phyloP scores from a whole-genome alignment of 345 rosid genomes.

The Eucalyptus marginata region DNA sequence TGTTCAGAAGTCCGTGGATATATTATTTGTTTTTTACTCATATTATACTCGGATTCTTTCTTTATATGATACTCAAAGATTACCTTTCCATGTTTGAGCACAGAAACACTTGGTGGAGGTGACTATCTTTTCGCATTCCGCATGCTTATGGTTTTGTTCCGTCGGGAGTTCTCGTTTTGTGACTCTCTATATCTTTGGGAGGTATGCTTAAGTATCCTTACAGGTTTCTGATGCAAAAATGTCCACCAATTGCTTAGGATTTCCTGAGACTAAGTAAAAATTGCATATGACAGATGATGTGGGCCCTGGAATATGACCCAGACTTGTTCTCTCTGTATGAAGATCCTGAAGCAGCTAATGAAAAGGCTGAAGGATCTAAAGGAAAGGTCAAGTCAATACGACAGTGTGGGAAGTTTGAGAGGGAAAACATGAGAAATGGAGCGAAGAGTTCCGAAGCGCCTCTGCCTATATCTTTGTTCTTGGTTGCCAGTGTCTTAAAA shows the following conservation, averaged over 20 bases:
- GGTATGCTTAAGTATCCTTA: slow-evolving; percentile 25
- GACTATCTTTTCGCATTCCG: slow-evolving; percentile 91
- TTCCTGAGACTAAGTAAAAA: background rate
- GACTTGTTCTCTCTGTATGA: slow-evolving; percentile 60
- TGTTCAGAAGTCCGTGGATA: background rate
- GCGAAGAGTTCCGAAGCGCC: slow-evolving; percentile 44
- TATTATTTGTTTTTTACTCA: background rate
- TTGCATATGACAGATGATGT: slow-evolving; percentile 76
- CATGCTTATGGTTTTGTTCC: slow-evolving; percentile 94
- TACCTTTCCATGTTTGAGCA: background rate
- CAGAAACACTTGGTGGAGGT: slow-evolving; percentile 92
- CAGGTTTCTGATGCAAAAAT: background rate
- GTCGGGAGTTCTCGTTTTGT: slow-evolving; percentile 90
- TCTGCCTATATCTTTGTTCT: slow-evolving; percentile 82
- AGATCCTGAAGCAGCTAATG: slow-evolving; percentile 30
- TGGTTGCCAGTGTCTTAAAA: slow-evolving; percentile 93
- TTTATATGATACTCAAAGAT: background rate
- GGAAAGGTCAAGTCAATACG: slow-evolving; percentile 46
- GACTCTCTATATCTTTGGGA: slow-evolving; percentile 98
- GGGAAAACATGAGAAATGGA: slow-evolving; percentile 67
- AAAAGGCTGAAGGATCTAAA: slow-evolving; percentile 45
- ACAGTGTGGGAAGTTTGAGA: slow-evolving; percentile 78
- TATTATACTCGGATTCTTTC: background rate
- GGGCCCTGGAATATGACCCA: slow-evolving; percentile 97
- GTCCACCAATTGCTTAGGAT: background rate